phyloP scores from a whole-genome alignment of 495 filamentous ascomycete genomes.

The Lophium mytilinum region DNA sequence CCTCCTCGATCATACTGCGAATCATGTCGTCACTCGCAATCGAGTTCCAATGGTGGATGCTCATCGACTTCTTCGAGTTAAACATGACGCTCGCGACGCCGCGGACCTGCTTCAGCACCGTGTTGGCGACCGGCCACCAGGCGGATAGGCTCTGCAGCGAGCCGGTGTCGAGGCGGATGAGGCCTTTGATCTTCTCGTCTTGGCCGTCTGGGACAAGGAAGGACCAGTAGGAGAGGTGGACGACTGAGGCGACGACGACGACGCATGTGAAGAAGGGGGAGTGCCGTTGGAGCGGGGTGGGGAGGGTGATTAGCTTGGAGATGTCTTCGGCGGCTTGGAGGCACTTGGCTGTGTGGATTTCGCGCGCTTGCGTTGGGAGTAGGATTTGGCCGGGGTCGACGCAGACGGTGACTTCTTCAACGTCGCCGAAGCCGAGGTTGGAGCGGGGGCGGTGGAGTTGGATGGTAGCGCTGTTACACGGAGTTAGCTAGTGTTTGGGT shows the following conservation, averaged over 20 bases:
- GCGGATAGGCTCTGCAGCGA: slow-evolving; percentile 64
- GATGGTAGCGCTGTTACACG: slow-evolving; percentile 45
- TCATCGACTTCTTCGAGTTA: slow-evolving; percentile 27
- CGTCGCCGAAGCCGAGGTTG: slow-evolving; percentile 30
- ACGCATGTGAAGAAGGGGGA: slow-evolving; percentile 87
- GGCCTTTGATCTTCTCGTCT: slow-evolving; percentile 62
- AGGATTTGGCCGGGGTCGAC: slow-evolving; percentile 21
- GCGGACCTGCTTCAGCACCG: slow-evolving; percentile 65
- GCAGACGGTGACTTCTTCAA: slow-evolving; percentile 25
- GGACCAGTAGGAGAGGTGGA: slow-evolving; percentile 56
- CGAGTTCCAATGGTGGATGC: slow-evolving; percentile 25
- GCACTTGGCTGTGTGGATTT: slow-evolving; percentile 66
- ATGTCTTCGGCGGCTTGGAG: slow-evolving; percentile 70
- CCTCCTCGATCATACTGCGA: slow-evolving; percentile 22
- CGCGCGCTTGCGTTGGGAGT: slow-evolving; percentile 18
- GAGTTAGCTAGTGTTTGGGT: background rate
- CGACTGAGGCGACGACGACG: slow-evolving; percentile 51
- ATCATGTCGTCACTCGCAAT: slow-evolving; percentile 23
- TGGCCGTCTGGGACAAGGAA: slow-evolving; percentile 60
- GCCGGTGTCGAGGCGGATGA: slow-evolving; percentile 72
- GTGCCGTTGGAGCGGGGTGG: slow-evolving; percentile 62
- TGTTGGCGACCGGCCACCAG: slow-evolving; percentile 71
- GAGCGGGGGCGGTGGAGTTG: slow-evolving; percentile 63
- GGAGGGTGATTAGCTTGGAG: slow-evolving; percentile 68
- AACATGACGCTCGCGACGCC: slow-evolving; percentile 53